phyloP scores from a whole-genome alignment of 345 rosid genomes.

The Triadica sebifera region DNA sequence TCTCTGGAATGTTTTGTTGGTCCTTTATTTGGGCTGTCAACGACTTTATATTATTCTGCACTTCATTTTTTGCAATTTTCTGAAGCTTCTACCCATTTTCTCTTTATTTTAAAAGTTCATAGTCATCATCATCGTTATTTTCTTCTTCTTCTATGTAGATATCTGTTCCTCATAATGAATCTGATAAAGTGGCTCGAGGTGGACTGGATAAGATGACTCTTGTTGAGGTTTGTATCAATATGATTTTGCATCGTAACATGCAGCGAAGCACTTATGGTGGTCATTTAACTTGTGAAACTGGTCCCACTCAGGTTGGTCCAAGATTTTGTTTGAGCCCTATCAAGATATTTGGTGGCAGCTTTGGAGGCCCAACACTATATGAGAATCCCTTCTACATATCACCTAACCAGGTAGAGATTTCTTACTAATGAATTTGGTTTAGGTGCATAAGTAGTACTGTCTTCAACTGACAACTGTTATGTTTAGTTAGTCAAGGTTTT shows the following conservation, averaged over 20 bases:
- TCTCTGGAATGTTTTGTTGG: not conserved
- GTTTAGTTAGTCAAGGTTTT: too few relatives aligned
- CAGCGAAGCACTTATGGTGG: not conserved
- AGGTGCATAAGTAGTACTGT: not conserved
- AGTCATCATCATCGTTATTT: not conserved
- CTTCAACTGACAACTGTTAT: too few relatives aligned
- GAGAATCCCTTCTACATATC: slow-evolving; percentile 90
- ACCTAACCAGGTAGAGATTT: slow-evolving; percentile 67
- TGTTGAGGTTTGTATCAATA: slow-evolving; percentile 57
- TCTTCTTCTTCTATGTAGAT: slow-evolving; percentile 43
- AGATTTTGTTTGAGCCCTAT: slow-evolving; percentile 98
- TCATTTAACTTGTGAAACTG: slow-evolving; percentile 3
- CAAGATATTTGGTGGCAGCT: slow-evolving; percentile 88
- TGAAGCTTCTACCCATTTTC: too few relatives aligned
- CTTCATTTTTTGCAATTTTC: too few relatives aligned
- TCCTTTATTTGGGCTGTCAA: too few relatives aligned
- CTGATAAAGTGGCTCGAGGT: slow-evolving; percentile 80
- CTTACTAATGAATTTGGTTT: not conserved
- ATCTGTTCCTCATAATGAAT: slow-evolving; percentile 86
- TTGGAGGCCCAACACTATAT: slow-evolving; percentile 89
- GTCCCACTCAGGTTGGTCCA: slow-evolving; percentile 76
- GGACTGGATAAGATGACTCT: slow-evolving; percentile 96
- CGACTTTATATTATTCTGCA: too few relatives aligned
- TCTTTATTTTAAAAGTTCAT: not conserved
- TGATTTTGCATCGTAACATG: not conserved